Percentiles rank a stretch among this genome's conserved stretches.
phyloP scores from a whole-genome alignment of 2,329 filamentous ascomycete species.

The Byssothecium circinans region DNA sequence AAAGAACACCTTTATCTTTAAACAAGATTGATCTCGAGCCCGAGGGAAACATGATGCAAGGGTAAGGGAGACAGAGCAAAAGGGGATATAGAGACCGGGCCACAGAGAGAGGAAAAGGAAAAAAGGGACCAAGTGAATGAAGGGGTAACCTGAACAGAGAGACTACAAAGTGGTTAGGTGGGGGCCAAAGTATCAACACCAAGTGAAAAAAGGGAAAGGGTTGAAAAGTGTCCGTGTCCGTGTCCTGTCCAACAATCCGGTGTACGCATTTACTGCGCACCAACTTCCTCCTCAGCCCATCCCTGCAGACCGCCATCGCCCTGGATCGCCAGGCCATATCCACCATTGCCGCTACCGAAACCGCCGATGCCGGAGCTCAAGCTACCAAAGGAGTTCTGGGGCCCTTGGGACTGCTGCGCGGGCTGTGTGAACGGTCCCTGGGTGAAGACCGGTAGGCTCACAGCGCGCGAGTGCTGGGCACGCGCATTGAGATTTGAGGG shows the following conservation, averaged over 20 bases:
- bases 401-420: constrained; percentile 40
- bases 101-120: constrained; percentile 19
- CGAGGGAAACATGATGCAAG: not conserved
- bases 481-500: constrained; percentile 65
- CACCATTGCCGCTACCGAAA: constrained; percentile 55
- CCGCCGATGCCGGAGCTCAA: constrained; percentile 62
- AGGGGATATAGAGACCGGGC: constrained; percentile 13
- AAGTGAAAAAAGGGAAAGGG: constrained; percentile 4
- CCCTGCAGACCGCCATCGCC: constrained; percentile 61
- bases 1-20: not conserved
- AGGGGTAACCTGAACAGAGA: constrained; percentile 11
- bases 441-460: constrained; percentile 78
- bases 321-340: constrained; percentile 62
- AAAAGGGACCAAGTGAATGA: constrained; percentile 15
- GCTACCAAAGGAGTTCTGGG: constrained; percentile 57
- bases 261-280: constrained; percentile 52
- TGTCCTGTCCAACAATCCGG: too few species aligned
- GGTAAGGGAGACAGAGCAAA: too few species aligned
- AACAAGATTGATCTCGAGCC: not conserved
- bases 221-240: constrained; percentile 36
- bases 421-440: constrained; percentile 58
- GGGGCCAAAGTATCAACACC: not conserved
- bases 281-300: constrained; percentile 66
- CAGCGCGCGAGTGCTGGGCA: constrained; percentile 73
- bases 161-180: constrained; percentile 2